Evolutionary conservation across 257 asterid species (phyloP).

Genomic region (Apocynum venetum): DNA sequence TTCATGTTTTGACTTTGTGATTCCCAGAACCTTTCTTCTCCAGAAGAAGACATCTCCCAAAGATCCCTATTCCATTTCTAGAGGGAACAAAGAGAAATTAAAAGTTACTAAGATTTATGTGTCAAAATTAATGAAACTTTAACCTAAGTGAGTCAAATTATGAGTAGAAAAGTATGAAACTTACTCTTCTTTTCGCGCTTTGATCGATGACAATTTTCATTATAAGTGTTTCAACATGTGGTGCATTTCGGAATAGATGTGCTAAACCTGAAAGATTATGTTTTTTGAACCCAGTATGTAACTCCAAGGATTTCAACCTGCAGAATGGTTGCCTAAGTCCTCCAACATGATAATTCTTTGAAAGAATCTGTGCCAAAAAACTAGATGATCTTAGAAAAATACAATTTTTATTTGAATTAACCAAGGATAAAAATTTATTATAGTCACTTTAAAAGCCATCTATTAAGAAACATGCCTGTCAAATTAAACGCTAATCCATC

Average conservation of each 20-base stretch:
- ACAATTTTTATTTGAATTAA: not conserved
- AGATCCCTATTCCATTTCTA: slow-evolving; percentile 67
- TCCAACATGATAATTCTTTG: slow-evolving; percentile 36
- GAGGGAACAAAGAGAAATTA: not conserved
- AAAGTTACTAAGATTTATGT: not conserved
- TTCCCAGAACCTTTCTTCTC: slow-evolving; percentile 77
- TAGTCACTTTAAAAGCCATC: too few species aligned
- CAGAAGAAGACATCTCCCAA: slow-evolving; percentile 49
- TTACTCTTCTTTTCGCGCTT: slow-evolving; percentile 46
- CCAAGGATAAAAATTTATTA: too few species aligned
- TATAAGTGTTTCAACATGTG: slow-evolving; percentile 43
- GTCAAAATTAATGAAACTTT: not conserved
- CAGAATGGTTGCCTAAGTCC: slow-evolving; percentile 41
- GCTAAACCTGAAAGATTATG: slow-evolving; percentile 58
- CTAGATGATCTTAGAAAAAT: not conserved
- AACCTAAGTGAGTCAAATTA: not conserved
- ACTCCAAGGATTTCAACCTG: slow-evolving; percentile 52
- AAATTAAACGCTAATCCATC: too few species aligned
- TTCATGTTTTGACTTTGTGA: slow-evolving; percentile 50
- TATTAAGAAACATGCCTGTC: too few species aligned
- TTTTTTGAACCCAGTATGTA: slow-evolving; percentile 50
- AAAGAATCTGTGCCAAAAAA: slow-evolving; percentile 45
- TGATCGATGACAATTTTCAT: slow-evolving; percentile 44
- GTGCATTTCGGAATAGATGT: slow-evolving; percentile 49
- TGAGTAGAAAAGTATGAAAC: not conserved